Conservation (phyloP, 2,329 filamentous ascomycete species). For the Stromatinia cepivora region DNA sequence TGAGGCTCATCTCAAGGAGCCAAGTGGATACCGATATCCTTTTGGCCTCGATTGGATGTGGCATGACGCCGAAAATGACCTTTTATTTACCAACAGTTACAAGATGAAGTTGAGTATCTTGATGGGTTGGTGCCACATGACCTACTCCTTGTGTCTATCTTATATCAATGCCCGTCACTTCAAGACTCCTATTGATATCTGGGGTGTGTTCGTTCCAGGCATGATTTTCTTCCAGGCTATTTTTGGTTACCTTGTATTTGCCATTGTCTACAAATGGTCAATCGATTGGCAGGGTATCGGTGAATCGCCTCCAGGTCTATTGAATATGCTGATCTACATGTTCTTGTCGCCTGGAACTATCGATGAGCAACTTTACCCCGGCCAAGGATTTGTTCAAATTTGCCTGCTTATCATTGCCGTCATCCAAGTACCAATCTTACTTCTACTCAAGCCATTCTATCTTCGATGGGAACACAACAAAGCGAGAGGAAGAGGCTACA, state of each 20-base stretch:
- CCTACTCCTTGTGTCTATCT: constrained; percentile 90
- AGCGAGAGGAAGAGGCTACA: constrained; percentile 84
- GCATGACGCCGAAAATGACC: constrained; percentile 93
- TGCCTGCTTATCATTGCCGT: constrained; percentile 80
- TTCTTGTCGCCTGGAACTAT: constrained; percentile 82
- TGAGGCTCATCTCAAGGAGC: constrained; percentile 61
- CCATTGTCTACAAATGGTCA: constrained; percentile 96
- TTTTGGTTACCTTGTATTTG: constrained; percentile 92
- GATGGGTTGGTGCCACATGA: constrained; percentile 98
- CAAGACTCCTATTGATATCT: constrained; percentile 92
- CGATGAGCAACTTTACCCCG: constrained; percentile 72
- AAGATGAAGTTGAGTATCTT: constrained; percentile 99
- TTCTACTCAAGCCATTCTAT: constrained; percentile 95
- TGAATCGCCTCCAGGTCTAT: constrained; percentile 74
- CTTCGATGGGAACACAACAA: constrained; percentile 91
- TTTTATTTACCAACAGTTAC: constrained; percentile 96
- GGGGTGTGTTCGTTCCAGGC: constrained; percentile 94
- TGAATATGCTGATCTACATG: constrained; percentile 99
- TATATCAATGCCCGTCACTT: constrained; percentile 94
- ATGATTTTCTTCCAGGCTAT: constrained; percentile 99
- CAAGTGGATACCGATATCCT: constrained; percentile 75
- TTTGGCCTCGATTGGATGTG: constrained; percentile 96
- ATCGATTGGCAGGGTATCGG: constrained; percentile 74
- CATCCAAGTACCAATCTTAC: constrained; percentile 81
- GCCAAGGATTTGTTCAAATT: constrained; percentile 75